Evolutionary conservation across 352 stramenopile species (phyloP).

Genomic region (Pythium pyrilobum): DNA sequence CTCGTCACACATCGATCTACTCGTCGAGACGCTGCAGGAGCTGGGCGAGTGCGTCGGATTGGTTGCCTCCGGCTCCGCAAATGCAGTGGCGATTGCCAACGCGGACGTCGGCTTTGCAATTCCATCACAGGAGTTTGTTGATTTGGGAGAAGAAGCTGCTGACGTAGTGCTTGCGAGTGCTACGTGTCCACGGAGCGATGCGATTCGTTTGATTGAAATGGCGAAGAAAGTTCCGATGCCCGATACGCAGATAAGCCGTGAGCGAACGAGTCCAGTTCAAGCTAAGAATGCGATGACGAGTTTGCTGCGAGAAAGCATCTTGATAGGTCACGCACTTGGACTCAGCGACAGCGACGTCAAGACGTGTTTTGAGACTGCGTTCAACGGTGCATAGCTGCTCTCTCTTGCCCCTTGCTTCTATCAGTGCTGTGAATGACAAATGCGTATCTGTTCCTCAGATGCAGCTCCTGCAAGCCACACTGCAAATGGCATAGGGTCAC

Average conservation of each 20-base stretch:
- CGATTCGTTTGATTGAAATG: constrained; percentile 43
- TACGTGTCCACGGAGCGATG: constrained; percentile 38
- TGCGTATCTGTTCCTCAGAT: background rate
- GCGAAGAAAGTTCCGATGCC: constrained; percentile 28
- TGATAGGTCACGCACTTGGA: constrained; percentile 27
- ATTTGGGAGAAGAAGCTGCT: constrained; percentile 43
- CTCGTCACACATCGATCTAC: constrained; percentile 34
- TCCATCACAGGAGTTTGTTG: constrained; percentile 31
- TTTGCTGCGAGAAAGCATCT: constrained; percentile 29
- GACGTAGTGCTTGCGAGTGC: constrained; percentile 34
- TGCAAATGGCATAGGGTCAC: background rate
- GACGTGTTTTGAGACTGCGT: constrained; percentile 26
- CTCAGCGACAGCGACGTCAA: constrained; percentile 26
- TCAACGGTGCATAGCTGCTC: constrained; percentile 5
- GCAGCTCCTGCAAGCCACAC: no score
- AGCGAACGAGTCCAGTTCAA: constrained; percentile 4
- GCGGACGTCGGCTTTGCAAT: constrained; percentile 48
- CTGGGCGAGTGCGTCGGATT: constrained; percentile 44
- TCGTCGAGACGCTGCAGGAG: constrained; percentile 51
- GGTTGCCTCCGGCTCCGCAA: constrained; percentile 35
- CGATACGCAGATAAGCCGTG: background rate
- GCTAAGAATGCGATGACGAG: constrained; percentile 22
- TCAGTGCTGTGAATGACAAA: background rate
- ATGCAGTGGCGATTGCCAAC: constrained; percentile 38
- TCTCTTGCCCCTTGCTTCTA: background rate